Conservation (phyloP, 306 rosid genomes). For the Quercus glauca region DNA sequence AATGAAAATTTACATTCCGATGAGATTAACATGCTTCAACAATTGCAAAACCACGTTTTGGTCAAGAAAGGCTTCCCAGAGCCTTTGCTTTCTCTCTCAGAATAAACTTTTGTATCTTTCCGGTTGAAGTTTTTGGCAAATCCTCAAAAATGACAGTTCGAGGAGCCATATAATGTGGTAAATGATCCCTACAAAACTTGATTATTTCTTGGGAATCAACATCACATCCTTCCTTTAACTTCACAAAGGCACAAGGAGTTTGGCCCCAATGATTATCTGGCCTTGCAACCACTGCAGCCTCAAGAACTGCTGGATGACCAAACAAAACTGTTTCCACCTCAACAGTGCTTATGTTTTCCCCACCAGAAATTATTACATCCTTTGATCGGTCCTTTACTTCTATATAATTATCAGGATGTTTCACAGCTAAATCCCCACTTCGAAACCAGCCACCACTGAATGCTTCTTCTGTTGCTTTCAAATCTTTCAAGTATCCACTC, state of each 20-base stretch:
- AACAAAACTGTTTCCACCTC: conserved; percentile 76
- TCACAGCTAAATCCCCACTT: conserved; percentile 82
- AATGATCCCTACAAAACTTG: conserved; percentile 42
- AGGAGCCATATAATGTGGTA: conserved; percentile 85
- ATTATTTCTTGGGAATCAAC: conserved; percentile 45
- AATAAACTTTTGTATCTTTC: conserved; percentile 69
- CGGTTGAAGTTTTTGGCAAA: conserved; percentile 74
- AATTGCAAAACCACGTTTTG: too few relatives aligned
- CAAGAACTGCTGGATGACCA: conserved; percentile 68
- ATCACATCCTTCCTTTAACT: conserved; percentile 48
- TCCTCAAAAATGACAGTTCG: conserved; percentile 55
- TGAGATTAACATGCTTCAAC: neutral
- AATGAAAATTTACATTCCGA: neutral
- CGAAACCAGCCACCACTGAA: conserved; percentile 79
- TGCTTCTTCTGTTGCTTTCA: conserved; percentile 67
- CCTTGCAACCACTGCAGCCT: conserved; percentile 75
- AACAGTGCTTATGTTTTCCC: conserved; percentile 77
- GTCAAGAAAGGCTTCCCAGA: conserved; percentile 48
- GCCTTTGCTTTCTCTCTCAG: conserved; percentile 66
- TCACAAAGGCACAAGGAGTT: conserved; percentile 85
- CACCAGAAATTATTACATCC: conserved; percentile 80
- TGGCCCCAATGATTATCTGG: conserved; percentile 90
- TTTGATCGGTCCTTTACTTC: conserved; percentile 75
- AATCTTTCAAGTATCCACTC: conserved; percentile 76
- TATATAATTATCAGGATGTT: conserved; percentile 67